Base-by-base conservation (phyloP, 2,329 filamentous ascomycete genomes). In the Daldinia eschscholtzii region DNA sequence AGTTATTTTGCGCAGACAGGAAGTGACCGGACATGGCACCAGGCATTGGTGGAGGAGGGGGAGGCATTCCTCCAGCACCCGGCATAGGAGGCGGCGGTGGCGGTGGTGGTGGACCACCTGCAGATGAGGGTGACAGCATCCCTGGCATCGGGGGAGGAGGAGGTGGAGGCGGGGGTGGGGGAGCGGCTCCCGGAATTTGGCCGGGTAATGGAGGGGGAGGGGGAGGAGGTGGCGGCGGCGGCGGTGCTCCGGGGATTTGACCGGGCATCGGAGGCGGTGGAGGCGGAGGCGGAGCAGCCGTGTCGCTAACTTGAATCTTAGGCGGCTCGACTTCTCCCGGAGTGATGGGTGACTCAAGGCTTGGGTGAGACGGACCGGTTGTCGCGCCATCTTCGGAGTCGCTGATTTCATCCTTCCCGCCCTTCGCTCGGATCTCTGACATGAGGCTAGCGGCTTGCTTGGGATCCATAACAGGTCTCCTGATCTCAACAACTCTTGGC, bases 401-500 rank as follows among this genome's bases (percentile, higher is more conserved):
- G 77, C 91, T 93, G 52, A 85, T 91, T 76, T 92, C 92, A 75
- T 89, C 88, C 68, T 83, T 88, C 81, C 91, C 91, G 75, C 95
- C 87, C 81, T 92, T 96, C 57, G 90, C 88, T 37, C 89, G 87
- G 73, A 97, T 91, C 80, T 97, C 89, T 76, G 81, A 84, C 85
- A 83, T 86, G 81, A 83, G 91, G 76, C 82, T 95, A 79, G 77
- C 89, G 83, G 84, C 89, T 83, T 83, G 91, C 85, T 84, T 93
- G 80, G 81, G 87, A 72, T 88, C 85, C 74, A 89, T 82, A 37
- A 85, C 81, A 10, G 93, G 93, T 69, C 93, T 88, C 78, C 88
- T 91, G 81, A 95, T 88, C 79, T 96, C 88, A 64, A 97, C 88
- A 57, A 97, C 82, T 62, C 91, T 88, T 42, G 94, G 92, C 80